Evolutionary conservation across 306 rosid genomes (phyloP).

Genomic region (Prunus padus): DNA sequence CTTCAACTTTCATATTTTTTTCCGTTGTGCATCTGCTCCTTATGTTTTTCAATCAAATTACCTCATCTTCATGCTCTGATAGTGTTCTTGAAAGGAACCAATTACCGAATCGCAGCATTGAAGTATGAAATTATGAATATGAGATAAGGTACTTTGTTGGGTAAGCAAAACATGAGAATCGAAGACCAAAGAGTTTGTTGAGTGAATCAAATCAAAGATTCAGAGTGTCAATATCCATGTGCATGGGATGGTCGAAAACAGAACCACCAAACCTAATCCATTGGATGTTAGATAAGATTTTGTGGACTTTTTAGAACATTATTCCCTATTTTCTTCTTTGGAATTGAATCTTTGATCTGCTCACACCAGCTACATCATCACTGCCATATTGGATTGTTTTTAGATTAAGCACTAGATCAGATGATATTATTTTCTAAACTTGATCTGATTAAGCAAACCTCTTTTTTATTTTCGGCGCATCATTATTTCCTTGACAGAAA

Average conservation of each 20-base stretch:
- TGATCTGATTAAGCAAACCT: neutral
- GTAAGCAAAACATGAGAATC: neutral
- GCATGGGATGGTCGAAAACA: constrained; percentile 1
- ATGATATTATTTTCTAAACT: neutral
- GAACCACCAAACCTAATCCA: constrained; percentile 21
- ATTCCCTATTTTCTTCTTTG: neutral
- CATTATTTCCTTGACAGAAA: neutral
- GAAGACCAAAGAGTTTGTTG: neutral
- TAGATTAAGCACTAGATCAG: neutral
- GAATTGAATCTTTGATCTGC: constrained; percentile 5
- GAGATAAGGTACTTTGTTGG: neutral
- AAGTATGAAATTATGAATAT: neutral
- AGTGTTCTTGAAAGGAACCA: neutral
- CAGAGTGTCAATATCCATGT: neutral
- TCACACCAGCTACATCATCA: constrained; percentile 22
- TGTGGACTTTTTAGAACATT: constrained; percentile 19
- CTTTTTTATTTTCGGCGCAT: neutral
- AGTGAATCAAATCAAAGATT: neutral
- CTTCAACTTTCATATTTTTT: neutral
- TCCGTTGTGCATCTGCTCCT: neutral
- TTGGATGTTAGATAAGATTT: constrained; percentile 21
- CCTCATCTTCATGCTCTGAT: neutral
- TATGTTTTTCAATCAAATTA: neutral
- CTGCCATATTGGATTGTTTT: neutral
- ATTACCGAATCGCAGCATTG: neutral